Base-by-base conservation (phyloP, 129 eudicot genomes). In the Smallanthus sonchifolius region DNA sequence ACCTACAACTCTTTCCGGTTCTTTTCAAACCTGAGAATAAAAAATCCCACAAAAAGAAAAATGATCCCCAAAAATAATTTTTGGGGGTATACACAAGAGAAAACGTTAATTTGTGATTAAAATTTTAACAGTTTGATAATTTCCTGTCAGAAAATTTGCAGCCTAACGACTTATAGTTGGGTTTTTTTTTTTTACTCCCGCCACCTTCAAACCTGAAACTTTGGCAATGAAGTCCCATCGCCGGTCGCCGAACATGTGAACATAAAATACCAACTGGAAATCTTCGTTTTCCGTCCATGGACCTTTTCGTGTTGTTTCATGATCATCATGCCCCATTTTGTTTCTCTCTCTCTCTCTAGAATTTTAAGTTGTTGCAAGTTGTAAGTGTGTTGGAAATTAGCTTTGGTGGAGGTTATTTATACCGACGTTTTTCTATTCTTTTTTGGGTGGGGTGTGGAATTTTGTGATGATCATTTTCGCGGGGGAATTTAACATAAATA, bases 151-250 rank as follows among this genome's bases (percentile, higher is more conserved):
- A 64, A 65, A 60, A 32, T 43, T 72, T 60, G 45, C 86, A 83
- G 10, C 69, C 61, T 69, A 67, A 42, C 48, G 48, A 60, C 81
- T 79, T 76, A 77, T 57, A 52, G 67, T 73, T n/a, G n/a, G n/a
- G n/a, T n/a, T 57, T 79, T 28, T 60, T 52, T 70, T 51, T 79
- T 70, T 75, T 79, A 84, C 97, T 88, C 97, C 97, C 97, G 84
- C 97, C 97, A 91, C 97, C 97, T 87, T 87, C 97, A 91, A 91
- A 91, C 97, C 97, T 91, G 97, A 91, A 76, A 91, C 97, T 73
- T 91, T 88, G 38, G 97, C 95, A 69, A 91, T 84, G 92, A 88
- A 91, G 84, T 91, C 97, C 97, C 97, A 91, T 47, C 97, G 86
- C 0, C 97, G 91, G 65, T 91, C 95, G 7, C 97, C 97, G 40